A percentile compares a stretch with the other conserved stretches of the same genome.
phyloP scores from a whole-genome alignment of 306 rosid species.

The Quercus mongolica region DNA sequence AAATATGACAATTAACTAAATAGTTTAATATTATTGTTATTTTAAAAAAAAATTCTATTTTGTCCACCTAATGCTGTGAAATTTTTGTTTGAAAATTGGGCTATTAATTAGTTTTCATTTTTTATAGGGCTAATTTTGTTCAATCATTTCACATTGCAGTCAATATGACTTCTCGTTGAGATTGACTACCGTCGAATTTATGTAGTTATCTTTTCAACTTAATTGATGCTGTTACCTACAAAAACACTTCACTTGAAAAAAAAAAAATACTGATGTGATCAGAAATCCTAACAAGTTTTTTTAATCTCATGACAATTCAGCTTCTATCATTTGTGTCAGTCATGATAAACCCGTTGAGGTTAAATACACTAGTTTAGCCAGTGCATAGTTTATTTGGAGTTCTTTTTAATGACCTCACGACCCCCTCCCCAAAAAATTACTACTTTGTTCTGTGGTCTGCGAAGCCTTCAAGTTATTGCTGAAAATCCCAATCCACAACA shows the following conservation, averaged over 20 bases:
- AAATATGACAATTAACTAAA: too few relatives aligned
- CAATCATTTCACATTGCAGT: background rate
- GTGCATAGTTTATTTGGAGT: too few relatives aligned
- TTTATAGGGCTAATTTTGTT: background rate
- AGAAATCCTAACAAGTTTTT: too few relatives aligned
- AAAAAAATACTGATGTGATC: too few relatives aligned
- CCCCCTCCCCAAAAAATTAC: background rate
- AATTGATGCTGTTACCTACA: slow-evolving; percentile 11
- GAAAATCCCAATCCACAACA: slow-evolving; percentile 49
- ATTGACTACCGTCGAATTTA: slow-evolving; percentile 7
- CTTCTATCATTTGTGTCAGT: background rate
- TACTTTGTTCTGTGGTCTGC: slow-evolving; percentile 41
- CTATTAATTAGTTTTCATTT: background rate
- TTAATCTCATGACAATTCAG: too few relatives aligned
- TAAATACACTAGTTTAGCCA: background rate
- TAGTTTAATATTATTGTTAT: too few relatives aligned
- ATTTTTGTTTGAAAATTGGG: background rate
- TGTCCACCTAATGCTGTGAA: background rate
- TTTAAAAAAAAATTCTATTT: too few relatives aligned
- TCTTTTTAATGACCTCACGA: too few relatives aligned
- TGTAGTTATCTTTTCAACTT: slow-evolving; percentile 86
- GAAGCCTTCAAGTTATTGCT: slow-evolving; percentile 55
- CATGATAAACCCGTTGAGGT: background rate
- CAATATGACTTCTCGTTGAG: background rate
- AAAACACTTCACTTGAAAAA: too few relatives aligned